Evolutionary conservation across 2,329 filamentous ascomycete species (phyloP).

Genomic region (Aspergillus sp.): DNA sequence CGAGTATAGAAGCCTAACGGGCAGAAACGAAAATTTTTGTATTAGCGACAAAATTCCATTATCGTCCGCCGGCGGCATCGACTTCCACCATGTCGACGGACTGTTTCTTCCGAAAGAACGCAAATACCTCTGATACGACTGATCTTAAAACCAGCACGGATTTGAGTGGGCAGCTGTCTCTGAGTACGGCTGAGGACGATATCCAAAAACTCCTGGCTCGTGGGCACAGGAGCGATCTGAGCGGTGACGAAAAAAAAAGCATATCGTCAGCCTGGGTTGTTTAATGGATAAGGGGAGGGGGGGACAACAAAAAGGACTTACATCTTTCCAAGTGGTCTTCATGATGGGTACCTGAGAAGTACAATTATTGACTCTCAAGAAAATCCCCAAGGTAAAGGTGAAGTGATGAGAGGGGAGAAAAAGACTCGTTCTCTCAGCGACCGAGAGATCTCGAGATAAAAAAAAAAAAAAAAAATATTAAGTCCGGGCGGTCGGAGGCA

Average conservation of each 20-base stretch:
- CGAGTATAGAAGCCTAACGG: constrained; percentile 81
- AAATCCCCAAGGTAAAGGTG: constrained; percentile 4
- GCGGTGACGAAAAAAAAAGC: constrained; percentile 34
- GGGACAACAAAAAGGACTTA: constrained; percentile 23
- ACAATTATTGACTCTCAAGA: constrained; percentile 25
- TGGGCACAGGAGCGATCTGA: constrained; percentile 79
- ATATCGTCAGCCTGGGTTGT: constrained; percentile 20
- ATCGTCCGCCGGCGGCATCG: background rate
- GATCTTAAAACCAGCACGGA: constrained; percentile 94
- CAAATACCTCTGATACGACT: constrained; percentile 71
- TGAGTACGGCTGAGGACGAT: constrained; percentile 94
- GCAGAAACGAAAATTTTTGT: constrained; percentile 20
- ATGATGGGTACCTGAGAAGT: constrained; percentile 41
- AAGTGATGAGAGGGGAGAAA: constrained; percentile 2
- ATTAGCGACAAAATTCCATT: constrained; percentile 24
- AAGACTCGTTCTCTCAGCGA: constrained; percentile 4
- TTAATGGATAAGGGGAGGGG: background rate
- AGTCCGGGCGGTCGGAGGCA: constrained; percentile 16
- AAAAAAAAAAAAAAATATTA: constrained; percentile 13
- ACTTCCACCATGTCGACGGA: background rate
- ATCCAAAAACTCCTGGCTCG: constrained; percentile 92
- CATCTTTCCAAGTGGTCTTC: constrained; percentile 63
- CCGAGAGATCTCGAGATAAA: background rate
- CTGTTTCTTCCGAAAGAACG: background rate
- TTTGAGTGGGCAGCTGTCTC: constrained; percentile 89